Evolutionary conservation across 768 basidiomycete genomes (phyloP).

Genomic region (Pulveroboletus sp.): DNA sequence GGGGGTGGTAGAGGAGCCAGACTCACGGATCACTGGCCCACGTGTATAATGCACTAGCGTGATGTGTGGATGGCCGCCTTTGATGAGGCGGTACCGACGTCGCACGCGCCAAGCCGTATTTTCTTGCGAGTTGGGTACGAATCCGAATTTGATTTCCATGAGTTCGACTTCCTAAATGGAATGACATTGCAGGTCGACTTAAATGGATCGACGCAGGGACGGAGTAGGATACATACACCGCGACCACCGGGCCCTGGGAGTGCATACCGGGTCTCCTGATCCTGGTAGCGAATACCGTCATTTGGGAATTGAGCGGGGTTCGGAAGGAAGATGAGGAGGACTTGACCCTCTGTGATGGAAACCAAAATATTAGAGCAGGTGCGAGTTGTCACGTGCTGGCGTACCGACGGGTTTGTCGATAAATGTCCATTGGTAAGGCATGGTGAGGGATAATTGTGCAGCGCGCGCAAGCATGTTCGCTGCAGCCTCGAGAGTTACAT

Average conservation of each 20-base stretch:
- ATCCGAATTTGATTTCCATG: conserved; percentile 68
- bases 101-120: conserved; percentile 62
- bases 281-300: conserved; percentile 76
- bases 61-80: conserved; percentile 72
- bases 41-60: conserved; percentile 74
- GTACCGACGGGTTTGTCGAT: conserved; percentile 75
- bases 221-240: conserved; percentile 43
- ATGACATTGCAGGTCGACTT: neutral
- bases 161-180: conserved; percentile 69
- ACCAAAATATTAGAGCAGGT: neutral
- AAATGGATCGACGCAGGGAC: neutral
- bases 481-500: conserved; percentile 54
- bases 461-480: conserved; percentile 59
- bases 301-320: conserved; percentile 58
- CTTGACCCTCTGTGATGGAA: conserved; percentile 51
- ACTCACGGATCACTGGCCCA: conserved; percentile 60
- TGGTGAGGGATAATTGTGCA: conserved; percentile 47
- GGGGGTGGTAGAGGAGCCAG: conserved; percentile 2
- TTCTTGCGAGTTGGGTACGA: conserved; percentile 64
- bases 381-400: conserved; percentile 13
- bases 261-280: conserved; percentile 59
- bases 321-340: conserved; percentile 63
- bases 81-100: conserved; percentile 65
- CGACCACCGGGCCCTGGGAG: conserved; percentile 46
- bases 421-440: conserved; percentile 69